Percentiles rank a stretch among this genome's conserved stretches.
Evolutionary conservation across 1,284 basidiomycete genomes (phyloP).

Genomic region (Leccinum ponderosum): DNA sequence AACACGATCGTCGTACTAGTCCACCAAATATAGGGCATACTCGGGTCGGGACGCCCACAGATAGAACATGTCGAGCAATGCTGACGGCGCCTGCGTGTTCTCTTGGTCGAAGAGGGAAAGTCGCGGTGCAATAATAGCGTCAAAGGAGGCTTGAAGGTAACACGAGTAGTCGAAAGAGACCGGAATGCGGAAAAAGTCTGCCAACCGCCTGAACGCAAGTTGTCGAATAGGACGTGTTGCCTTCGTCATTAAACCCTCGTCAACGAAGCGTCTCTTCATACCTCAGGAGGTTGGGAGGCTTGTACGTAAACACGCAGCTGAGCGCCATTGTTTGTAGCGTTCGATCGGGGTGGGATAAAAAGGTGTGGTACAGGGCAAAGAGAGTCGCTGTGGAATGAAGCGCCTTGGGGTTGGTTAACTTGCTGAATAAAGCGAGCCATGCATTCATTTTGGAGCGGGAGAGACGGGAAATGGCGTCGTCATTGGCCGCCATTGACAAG

Average conservation of each 20-base stretch:
- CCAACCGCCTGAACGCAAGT: slow-evolving; percentile 82
- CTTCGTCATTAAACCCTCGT: slow-evolving; percentile 42
- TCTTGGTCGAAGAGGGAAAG: slow-evolving; percentile 76
- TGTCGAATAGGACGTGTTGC: slow-evolving; percentile 71
- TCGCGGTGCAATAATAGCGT: slow-evolving; percentile 80
- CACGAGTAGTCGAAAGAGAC: slow-evolving; percentile 74
- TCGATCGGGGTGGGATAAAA: slow-evolving; percentile 88
- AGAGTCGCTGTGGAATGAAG: slow-evolving; percentile 73
- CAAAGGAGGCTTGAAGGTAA: slow-evolving; percentile 72
- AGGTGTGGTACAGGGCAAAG: slow-evolving; percentile 64
- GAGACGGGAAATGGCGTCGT: slow-evolving; percentile 40
- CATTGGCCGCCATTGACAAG: slow-evolving; percentile 50
- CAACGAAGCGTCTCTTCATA: slow-evolving; percentile 68
- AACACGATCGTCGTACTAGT: slow-evolving; percentile 68
- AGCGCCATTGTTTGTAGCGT: slow-evolving; percentile 78
- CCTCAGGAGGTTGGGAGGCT: slow-evolving; percentile 63
- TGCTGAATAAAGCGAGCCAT: slow-evolving; percentile 88
- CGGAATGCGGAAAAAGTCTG: slow-evolving; percentile 83
- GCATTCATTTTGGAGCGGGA: slow-evolving; percentile 60
- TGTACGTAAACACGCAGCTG: slow-evolving; percentile 84
- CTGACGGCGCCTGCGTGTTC: slow-evolving; percentile 92
- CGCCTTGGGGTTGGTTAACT: slow-evolving; percentile 90
- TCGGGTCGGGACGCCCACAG: slow-evolving; percentile 70
- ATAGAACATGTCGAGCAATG: slow-evolving; percentile 85
- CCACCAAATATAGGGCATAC: slow-evolving; percentile 64